Conservation (phyloP, 768 basidiomycete genomes). For the Auriculariales sp. region DNA sequence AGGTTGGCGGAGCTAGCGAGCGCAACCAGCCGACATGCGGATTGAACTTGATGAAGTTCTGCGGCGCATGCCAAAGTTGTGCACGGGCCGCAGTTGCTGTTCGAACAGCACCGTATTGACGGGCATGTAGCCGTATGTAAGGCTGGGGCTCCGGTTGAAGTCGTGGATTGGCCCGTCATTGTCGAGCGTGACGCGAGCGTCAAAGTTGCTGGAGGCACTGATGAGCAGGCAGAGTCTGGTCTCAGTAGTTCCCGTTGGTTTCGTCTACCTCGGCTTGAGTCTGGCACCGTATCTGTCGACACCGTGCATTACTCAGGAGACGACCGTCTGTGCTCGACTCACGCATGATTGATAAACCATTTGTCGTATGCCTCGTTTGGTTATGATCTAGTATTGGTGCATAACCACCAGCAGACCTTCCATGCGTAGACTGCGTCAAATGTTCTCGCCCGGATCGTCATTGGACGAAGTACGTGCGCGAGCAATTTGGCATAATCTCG, state of each 20-base stretch:
- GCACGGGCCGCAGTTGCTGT: slow-evolving; percentile 68
- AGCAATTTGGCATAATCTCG: no score
- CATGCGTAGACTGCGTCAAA: no score
- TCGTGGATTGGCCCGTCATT: slow-evolving; percentile 98
- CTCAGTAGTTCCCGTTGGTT: slow-evolving; percentile 94
- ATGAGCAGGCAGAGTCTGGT: slow-evolving; percentile 88
- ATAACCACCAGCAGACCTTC: no score
- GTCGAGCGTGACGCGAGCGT: slow-evolving; percentile 75
- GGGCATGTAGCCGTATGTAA: slow-evolving; percentile 96
- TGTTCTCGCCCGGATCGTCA: no score
- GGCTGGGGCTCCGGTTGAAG: slow-evolving; percentile 88
- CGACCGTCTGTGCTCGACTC: no score
- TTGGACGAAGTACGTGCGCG: no score
- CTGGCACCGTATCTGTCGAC: slow-evolving; percentile 78
- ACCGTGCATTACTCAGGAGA: no score
- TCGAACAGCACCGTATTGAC: slow-evolving; percentile 89
- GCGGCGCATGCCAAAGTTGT: slow-evolving; percentile 83
- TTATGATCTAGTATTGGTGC: no score
- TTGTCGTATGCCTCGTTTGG: no score
- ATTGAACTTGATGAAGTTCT: slow-evolving; percentile 90
- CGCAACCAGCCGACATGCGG: slow-evolving; percentile 76
- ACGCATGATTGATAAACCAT: no score
- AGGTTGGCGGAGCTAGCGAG: slow-evolving; percentile 95
- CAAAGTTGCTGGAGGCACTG: slow-evolving; percentile 84
- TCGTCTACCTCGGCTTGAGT: slow-evolving; percentile 96